These are phyloP conservation scores for Butyriboletus appendiculatus DNA, from an alignment of 1,284 basidiomycete genomes.

Conservation along the genomic window DNA sequence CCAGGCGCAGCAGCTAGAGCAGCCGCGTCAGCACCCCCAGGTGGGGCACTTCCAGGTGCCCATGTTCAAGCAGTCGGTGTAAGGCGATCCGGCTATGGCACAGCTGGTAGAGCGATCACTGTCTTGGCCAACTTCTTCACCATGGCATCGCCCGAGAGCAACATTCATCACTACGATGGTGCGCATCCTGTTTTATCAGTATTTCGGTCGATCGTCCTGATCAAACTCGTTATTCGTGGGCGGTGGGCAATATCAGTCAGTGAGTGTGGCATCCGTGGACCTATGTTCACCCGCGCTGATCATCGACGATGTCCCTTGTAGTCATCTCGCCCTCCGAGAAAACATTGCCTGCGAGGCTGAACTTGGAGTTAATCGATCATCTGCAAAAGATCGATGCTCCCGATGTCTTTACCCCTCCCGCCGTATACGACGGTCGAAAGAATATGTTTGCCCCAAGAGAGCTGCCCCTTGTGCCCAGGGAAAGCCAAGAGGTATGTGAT, in stretches of 20 bases:
- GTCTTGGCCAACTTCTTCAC: constrained; percentile 70
- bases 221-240: constrained; percentile 3
- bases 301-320: constrained; percentile 26
- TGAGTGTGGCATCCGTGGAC: constrained; percentile 37
- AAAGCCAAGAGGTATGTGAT: constrained; percentile 47
- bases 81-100: constrained; percentile 61
- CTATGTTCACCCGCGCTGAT: constrained; percentile 10
- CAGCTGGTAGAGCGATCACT: constrained; percentile 48
- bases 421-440: constrained; percentile 76
- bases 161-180: constrained; percentile 79
- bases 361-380: constrained; percentile 63
- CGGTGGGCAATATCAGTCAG: constrained; percentile 46
- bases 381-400: constrained; percentile 59
- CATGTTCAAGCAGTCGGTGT: constrained; percentile 65
- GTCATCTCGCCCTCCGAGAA: constrained; percentile 69
- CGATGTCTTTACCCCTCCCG: constrained; percentile 61
- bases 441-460: constrained; percentile 65
- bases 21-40: constrained; percentile 34
- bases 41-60: constrained; percentile 34
- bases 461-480: constrained; percentile 53
- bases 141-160: constrained; percentile 55
- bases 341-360: constrained; percentile 60
- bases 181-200: constrained; percentile 32
- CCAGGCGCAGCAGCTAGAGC: constrained; percentile 35
- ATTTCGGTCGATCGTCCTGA: constrained; percentile 18